Base-by-base conservation (phyloP, 2,329 filamentous ascomycete species). In the Fusarium pseudoanthophilum region DNA sequence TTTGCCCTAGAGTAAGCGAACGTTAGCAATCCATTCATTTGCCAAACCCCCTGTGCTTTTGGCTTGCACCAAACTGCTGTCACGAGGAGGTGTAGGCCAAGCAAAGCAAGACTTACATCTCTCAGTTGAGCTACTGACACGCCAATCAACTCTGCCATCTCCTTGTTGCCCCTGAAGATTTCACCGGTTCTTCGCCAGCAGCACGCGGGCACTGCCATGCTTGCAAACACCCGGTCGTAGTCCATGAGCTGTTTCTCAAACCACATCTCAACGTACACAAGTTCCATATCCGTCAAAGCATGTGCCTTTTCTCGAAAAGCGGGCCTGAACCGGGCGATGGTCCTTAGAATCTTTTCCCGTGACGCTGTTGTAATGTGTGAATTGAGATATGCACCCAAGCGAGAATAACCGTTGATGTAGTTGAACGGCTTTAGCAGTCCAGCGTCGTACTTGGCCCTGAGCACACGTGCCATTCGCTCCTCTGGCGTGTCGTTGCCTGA, bases 211-310 rank as follows among this genome's bases (percentile, higher is more conserved):
- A 99, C 95, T 4, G 96, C 96, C 96, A 99, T 99, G 81, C 95
- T 97, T 4, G 96, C 96, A 84, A 99, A 99, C 4, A 99, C 95
- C 37, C 96, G 94, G 79, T 99, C 96, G 78, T 98, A 98, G 80
- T 98, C 96, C 93, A 98, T 96, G 76, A 99, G 84, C 72, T 93
- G 96, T 78, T 93, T 91, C 82, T 99, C 96, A 79, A 99, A 98
- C 95, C 96, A 98, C 94, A 98, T 98, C 83, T 99, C 96, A 16
- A 98, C 95, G 67, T 95, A 91, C 34, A 98, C 92, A 32, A 99
- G 89, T 82, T 99, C 94, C 81, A 98, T 93, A 82, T 99, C 96
- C 4, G 94, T 98, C 79, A 98, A 86, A 39, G 88, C 92, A 74
- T 98, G 95, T 80, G 97, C 95, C 84, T 97, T 95, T 82, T 98